Conservation (phyloP, 106 monocot genomes). For the Apostasia shenzhenica region DNA sequence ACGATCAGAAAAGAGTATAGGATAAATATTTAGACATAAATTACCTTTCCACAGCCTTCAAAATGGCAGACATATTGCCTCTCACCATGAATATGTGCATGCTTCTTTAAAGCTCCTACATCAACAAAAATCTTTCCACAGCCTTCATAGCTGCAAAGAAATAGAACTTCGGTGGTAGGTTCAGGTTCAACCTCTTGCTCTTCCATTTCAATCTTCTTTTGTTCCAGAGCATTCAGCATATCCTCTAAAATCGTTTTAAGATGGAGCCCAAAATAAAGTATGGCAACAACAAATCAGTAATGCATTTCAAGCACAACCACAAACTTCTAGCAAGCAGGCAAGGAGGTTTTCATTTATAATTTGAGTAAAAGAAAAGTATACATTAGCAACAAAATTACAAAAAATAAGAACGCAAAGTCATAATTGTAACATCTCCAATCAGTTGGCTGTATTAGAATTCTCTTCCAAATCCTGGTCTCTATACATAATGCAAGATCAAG, state of each 20-base stretch:
- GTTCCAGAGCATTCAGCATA: constrained; percentile 26
- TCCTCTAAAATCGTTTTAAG: constrained; percentile 38
- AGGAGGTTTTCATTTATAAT: no score
- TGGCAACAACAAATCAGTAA: no score
- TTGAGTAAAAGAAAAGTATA: no score
- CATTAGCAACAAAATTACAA: no score
- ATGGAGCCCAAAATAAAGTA: neutral
- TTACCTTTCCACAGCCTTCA: constrained; percentile 74
- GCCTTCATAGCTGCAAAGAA: constrained; percentile 81
- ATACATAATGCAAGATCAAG: no score
- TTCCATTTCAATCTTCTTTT: constrained; percentile 30
- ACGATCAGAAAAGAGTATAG: neutral
- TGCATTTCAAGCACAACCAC: no score
- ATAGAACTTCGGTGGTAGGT: constrained; percentile 62
- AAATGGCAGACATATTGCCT: constrained; percentile 56
- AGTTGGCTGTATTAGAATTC: no score
- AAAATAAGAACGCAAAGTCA: no score
- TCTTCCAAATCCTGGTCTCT: no score
- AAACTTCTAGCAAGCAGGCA: no score
- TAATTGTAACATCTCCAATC: no score
- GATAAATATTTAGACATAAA: neutral
- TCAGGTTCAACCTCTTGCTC: constrained; percentile 46
- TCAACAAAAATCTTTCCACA: constrained; percentile 80
- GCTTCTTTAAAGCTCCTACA: constrained; percentile 55
- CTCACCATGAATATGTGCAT: constrained; percentile 62